Conservation (phyloP, 768 basidiomycete genomes). For the Kwoniella botswanensis region DNA sequence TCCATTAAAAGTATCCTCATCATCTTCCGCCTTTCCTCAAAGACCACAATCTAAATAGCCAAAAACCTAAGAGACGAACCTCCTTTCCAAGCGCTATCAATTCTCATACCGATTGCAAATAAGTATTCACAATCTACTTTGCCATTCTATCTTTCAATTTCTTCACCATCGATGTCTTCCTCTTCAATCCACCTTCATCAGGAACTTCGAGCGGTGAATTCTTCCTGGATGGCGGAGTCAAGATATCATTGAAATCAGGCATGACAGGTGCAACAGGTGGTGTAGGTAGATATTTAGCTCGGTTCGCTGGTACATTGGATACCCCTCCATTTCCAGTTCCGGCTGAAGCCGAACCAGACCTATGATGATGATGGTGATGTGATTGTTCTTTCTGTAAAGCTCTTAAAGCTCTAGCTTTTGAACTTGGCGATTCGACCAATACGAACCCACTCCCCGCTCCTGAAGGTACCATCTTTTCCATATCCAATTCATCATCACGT, state of each 20-base stretch:
- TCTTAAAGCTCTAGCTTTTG: slow-evolving; percentile 29
- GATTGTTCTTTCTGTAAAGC: slow-evolving; percentile 28
- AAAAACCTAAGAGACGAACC: background rate
- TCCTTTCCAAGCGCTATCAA: background rate
- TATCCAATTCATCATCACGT: slow-evolving; percentile 6
- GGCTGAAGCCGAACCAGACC: background rate
- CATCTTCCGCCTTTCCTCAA: too few species aligned
- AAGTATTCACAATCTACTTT: slow-evolving; percentile 25
- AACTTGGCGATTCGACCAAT: slow-evolving; percentile 37
- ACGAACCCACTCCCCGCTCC: slow-evolving; percentile 28
- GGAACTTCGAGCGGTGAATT: slow-evolving; percentile 16
- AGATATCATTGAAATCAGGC: slow-evolving; percentile 51
- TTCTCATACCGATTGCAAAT: background rate
- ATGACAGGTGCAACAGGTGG: slow-evolving; percentile 56
- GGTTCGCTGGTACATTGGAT: slow-evolving; percentile 27
- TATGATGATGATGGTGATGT: slow-evolving; percentile 4
- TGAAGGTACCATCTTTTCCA: slow-evolving; percentile 9
- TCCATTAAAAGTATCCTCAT: too few species aligned
- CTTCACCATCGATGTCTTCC: slow-evolving; percentile 56
- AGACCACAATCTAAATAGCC: too few species aligned
- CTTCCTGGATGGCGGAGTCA: slow-evolving; percentile 17
- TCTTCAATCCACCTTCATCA: slow-evolving; percentile 36
- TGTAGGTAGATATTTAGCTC: slow-evolving; percentile 43
- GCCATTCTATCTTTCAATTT: slow-evolving; percentile 54
- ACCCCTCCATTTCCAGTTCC: slow-evolving; percentile 7